phyloP scores from a whole-genome alignment of 352 stramenopile species.

The Plasmopara muralis region DNA sequence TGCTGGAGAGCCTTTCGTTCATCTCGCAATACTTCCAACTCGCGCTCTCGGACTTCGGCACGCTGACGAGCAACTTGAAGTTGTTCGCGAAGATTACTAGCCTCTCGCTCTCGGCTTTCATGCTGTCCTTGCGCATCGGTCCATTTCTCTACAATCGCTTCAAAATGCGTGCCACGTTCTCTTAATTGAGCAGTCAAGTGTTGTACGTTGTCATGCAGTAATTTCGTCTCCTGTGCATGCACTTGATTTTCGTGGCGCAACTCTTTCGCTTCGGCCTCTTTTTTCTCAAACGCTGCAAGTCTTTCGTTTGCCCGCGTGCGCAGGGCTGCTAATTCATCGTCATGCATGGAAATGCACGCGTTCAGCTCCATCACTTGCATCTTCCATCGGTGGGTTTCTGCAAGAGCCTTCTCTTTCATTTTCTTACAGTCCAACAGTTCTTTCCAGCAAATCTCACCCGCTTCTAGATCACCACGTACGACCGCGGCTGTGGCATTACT shows the following conservation, averaged over 20 bases:
- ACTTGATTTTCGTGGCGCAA: slow-evolving; percentile 42
- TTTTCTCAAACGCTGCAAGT: slow-evolving; percentile 28
- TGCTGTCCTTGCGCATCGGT: slow-evolving; percentile 58
- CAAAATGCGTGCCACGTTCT: slow-evolving; percentile 49
- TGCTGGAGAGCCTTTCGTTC: slow-evolving; percentile 62
- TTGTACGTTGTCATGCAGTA: slow-evolving; percentile 46
- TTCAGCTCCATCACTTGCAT: slow-evolving; percentile 68
- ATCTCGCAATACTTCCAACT: slow-evolving; percentile 41
- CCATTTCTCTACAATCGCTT: slow-evolving; percentile 68
- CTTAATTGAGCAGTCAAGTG: slow-evolving; percentile 49
- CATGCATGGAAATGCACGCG: slow-evolving; percentile 68
- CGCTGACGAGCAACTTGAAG: slow-evolving; percentile 33
- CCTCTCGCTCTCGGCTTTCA: slow-evolving; percentile 50
- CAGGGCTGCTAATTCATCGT: slow-evolving; percentile 58
- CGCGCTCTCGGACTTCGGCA: slow-evolving; percentile 29
- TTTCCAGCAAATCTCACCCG: slow-evolving; percentile 40
- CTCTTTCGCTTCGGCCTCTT: slow-evolving; percentile 41
- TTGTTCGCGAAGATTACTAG: slow-evolving; percentile 45
- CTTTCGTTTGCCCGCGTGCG: slow-evolving; percentile 34
- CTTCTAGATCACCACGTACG: slow-evolving; percentile 20
- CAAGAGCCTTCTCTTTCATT: slow-evolving; percentile 46
- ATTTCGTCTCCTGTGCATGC: slow-evolving; percentile 43
- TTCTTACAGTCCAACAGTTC: slow-evolving; percentile 53
- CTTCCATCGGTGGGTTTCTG: slow-evolving; percentile 44
- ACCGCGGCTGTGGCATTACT: neutral